Percentiles rank a stretch among this genome's conserved stretches.
These are phyloP conservation scores for Plectosphaerella plurivora DNA, from an alignment of 2,329 filamentous ascomycete genomes.

Conservation along the genomic window DNA sequence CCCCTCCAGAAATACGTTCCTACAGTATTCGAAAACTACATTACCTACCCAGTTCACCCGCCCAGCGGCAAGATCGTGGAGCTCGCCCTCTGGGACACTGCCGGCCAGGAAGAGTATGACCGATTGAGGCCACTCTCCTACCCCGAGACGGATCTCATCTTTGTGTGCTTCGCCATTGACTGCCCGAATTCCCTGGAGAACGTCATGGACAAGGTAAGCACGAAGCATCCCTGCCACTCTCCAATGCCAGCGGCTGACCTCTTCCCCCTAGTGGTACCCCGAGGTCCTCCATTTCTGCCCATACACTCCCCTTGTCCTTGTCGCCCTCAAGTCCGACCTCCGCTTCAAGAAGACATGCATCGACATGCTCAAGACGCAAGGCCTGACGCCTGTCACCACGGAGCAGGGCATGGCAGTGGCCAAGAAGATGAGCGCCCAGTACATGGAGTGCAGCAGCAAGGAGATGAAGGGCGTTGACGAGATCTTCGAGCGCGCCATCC, in stretches of 20 bases:
- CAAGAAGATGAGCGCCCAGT: constrained; percentile 87
- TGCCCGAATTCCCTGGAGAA: constrained; percentile 98
- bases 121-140: constrained; percentile 92
- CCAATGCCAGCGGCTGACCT: constrained; percentile 17
- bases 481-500: constrained; percentile 88
- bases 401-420: constrained; percentile 87
- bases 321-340: constrained; percentile 95
- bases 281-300: constrained; percentile 99
- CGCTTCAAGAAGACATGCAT: constrained; percentile 95
- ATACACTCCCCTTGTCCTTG: constrained; percentile 90
- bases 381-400: constrained; percentile 87
- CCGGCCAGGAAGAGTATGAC: constrained; percentile 98
- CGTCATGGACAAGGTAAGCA: constrained; percentile 90
- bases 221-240: too few species aligned
- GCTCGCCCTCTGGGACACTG: constrained; percentile 96
- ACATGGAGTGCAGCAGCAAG: constrained; percentile 98
- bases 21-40: constrained; percentile 99
- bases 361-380: constrained; percentile 97
- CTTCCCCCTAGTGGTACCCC: constrained; percentile 77
- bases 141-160: constrained; percentile 94
- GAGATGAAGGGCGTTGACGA: constrained; percentile 95
- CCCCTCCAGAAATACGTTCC: constrained; percentile 89
- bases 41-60: constrained; percentile 89
- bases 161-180: constrained; percentile 98
- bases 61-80: constrained; percentile 91